Conservation (phyloP, 306 rosid species). For the Cercis canadensis region DNA sequence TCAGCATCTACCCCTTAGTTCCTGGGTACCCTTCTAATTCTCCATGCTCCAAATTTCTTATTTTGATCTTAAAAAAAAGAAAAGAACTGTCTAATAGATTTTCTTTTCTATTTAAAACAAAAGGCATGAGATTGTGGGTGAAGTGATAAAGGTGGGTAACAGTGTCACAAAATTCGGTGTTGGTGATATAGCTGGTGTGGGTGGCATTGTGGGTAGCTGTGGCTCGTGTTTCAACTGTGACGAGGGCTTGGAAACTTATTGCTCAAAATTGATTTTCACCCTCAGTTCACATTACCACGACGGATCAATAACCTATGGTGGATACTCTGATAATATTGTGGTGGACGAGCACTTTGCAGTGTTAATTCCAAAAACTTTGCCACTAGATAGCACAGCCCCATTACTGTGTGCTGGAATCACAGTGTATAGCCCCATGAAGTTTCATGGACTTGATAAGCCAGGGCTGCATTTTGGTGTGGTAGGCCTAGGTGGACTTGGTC, state of each 20-base stretch:
- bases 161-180: not conserved
- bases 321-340: conserved; percentile 33
- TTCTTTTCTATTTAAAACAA: not conserved
- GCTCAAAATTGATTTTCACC: conserved; percentile 17
- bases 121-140: conserved; percentile 35
- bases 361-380: conserved; percentile 9
- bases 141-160: conserved; percentile 25
- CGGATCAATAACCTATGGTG: conserved; percentile 34
- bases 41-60: no score
- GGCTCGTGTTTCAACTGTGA: conserved; percentile 29
- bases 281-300: conserved; percentile 12
- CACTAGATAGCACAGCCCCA: conserved; percentile 33
- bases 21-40: conserved; percentile 5
- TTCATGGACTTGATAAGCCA: conserved; percentile 23
- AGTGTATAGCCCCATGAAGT: conserved; percentile 40
- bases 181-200: conserved; percentile 40
- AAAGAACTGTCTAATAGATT: not conserved
- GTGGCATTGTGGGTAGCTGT: conserved; percentile 32
- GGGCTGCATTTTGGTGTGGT: conserved; percentile 40
- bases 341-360: conserved; percentile 26
- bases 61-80: no score
- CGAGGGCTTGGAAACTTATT: conserved; percentile 30
- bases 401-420: conserved; percentile 41
- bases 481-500: conserved; percentile 48
- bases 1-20: conserved; percentile 13